Evolutionary conservation across 768 basidiomycete genomes (phyloP).

Genomic region (Leccinum uliginosum): DNA sequence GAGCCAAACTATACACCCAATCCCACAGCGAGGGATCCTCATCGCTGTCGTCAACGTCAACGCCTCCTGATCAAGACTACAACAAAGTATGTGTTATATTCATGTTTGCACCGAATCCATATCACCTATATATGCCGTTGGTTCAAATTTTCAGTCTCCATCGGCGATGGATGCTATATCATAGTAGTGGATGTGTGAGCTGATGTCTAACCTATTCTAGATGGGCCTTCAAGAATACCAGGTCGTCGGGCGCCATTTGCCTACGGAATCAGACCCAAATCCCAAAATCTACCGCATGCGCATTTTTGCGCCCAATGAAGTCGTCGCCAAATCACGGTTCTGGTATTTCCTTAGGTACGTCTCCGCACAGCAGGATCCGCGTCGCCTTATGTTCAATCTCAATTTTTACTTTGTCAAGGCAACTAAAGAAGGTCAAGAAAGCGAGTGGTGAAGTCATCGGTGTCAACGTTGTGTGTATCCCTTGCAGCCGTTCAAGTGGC

Average conservation of each 20-base stretch:
- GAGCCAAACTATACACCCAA: slow-evolving; percentile 23
- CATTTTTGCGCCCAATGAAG: slow-evolving; percentile 97
- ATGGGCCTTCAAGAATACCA: slow-evolving; percentile 91
- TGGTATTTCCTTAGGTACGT: slow-evolving; percentile 96
- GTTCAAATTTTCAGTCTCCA: not conserved
- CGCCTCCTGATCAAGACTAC: slow-evolving; percentile 20
- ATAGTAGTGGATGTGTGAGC: slow-evolving; percentile 17
- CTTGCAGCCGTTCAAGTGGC: slow-evolving; percentile 80
- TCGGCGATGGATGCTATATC: slow-evolving; percentile 31
- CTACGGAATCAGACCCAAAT: slow-evolving; percentile 86
- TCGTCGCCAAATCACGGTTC: slow-evolving; percentile 98
- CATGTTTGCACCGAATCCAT: not conserved
- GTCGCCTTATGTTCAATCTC: not conserved
- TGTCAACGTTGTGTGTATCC: slow-evolving; percentile 90
- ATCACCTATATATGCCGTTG: not conserved
- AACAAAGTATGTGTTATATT: slow-evolving; percentile 27
- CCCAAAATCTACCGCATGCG: slow-evolving; percentile 99
- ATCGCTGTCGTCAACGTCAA: slow-evolving; percentile 28
- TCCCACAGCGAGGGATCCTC: slow-evolving; percentile 3
- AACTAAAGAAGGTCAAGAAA: slow-evolving; percentile 99
- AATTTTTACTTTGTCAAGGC: slow-evolving; percentile 41
- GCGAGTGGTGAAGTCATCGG: slow-evolving; percentile 98
- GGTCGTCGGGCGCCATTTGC: slow-evolving; percentile 95
- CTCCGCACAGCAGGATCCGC: not conserved
- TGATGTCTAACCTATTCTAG: slow-evolving; percentile 29